phyloP scores from a whole-genome alignment of 345 rosid genomes.

The Theobroma cacao region DNA sequence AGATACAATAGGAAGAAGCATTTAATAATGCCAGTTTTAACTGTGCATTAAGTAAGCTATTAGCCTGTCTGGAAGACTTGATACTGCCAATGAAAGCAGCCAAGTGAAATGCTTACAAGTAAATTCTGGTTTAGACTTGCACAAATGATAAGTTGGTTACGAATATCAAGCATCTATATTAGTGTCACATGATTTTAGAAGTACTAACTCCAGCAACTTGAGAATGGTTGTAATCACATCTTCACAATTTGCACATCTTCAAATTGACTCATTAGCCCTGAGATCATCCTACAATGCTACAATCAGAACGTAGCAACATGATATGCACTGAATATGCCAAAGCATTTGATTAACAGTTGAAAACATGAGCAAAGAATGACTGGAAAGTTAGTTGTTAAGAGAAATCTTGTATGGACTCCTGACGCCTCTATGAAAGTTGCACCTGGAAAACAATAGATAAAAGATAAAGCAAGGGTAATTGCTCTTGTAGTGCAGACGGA shows the following conservation, averaged over 20 bases:
- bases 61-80: not conserved
- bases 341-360: not conserved
- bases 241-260: not conserved
- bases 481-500: not conserved
- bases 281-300: not conserved
- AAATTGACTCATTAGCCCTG: not conserved
- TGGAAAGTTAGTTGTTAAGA: not conserved
- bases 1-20: not conserved
- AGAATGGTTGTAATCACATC: not conserved
- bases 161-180: not conserved
- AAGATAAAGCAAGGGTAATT: not conserved
- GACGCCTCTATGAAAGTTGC: not conserved
- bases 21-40: not conserved
- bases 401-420: not conserved
- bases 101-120: not conserved
- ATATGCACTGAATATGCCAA: not conserved
- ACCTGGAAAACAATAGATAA: not conserved
- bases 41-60: not conserved
- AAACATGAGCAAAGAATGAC: not conserved
- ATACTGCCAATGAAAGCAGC: not conserved
- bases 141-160: not conserved
- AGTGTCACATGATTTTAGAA: not conserved
- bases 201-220: not conserved
- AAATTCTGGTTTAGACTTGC: not conserved
- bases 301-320: not conserved